Base-by-base conservation (phyloP, 2,329 filamentous ascomycete genomes). In the Metarhizium humberi region DNA sequence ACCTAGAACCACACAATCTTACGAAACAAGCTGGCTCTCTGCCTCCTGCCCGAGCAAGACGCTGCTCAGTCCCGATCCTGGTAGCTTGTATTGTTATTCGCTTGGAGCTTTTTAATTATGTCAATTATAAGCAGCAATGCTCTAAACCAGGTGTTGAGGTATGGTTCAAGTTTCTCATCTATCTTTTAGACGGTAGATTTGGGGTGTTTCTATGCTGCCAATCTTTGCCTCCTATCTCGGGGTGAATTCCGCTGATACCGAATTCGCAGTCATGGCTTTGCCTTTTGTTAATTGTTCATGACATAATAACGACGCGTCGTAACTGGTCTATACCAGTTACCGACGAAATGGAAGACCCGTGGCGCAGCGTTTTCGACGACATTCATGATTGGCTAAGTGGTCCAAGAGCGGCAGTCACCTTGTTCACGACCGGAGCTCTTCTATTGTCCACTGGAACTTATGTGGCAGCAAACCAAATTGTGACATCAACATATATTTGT, bases 401-500 rank as follows among this genome's bases (percentile, higher is more conserved):
- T 18, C 75, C 77, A 0, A 67, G 70, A 10, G 66, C 70, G 25
- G 60, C 63, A 40, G 62, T 71, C 55, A 61, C 72, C 3, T 66
- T 69, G 47, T 64, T 73, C 18, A 59, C 75, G 2, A 50, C 69
- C 20, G 69, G 71, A 48, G 67, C 68, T 5, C 6, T 71, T 18
- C 56, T 74, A n/a, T 67, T 81, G 45, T 69, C 71, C 11, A 67
- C 68, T 4, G 76, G 77, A 3, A 71, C 74, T 3, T 78, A 71
- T 55, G 62, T 73, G 2, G 67, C 73, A 16, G 61, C 71, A 2
- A 67, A 68, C 14, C 69, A 72, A n/a, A 67, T 68, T 3, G 62
- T 64, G 18, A 66, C 62, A n/a, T 81, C 79, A 13, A 79, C 76
- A 0, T 80, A 76, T 56, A 73, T 80, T 55, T 83, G 80, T 60